Conservation (phyloP, 768 basidiomycete genomes). For the Crassisporium funariophilum region DNA sequence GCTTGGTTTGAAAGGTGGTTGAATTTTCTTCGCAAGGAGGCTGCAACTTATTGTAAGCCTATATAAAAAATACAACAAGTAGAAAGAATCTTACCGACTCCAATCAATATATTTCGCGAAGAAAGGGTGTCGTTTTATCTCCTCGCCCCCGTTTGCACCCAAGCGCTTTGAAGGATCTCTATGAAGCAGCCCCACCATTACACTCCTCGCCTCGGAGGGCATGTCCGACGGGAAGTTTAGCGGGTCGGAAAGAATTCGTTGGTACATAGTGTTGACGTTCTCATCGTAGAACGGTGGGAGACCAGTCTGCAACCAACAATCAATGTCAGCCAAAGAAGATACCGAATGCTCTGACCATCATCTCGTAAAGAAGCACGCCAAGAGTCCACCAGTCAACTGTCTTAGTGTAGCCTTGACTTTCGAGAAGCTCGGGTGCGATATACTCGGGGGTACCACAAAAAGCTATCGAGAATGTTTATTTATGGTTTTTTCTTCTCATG, state of each 20-base stretch:
- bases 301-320: constrained; percentile 64
- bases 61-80: background rate
- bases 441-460: constrained; percentile 99
- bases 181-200: constrained; percentile 86
- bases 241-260: constrained; percentile 92
- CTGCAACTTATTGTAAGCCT: constrained; percentile 40
- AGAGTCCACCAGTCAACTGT: constrained; percentile 99
- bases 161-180: constrained; percentile 86
- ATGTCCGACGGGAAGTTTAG: constrained; percentile 91
- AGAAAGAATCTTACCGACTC: constrained; percentile 57
- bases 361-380: constrained; percentile 94
- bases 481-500: too few species aligned
- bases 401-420: constrained; percentile 96
- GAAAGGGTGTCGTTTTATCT: constrained; percentile 95
- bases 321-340: background rate
- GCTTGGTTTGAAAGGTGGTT: constrained; percentile 96
- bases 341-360: constrained; percentile 63
- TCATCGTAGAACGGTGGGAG: constrained; percentile 99
- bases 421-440: constrained; percentile 95
- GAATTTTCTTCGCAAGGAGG: constrained; percentile 91
- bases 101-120: constrained; percentile 95
- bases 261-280: constrained; percentile 97
- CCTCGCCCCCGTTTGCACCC: constrained; percentile 92
- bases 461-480: constrained; percentile 43
- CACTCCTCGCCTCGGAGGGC: constrained; percentile 81